Percentiles rank a stretch among this genome's conserved stretches.
Evolutionary conservation across 2,329 filamentous ascomycete genomes (phyloP).

Genomic region (Fusarium sp.): DNA sequence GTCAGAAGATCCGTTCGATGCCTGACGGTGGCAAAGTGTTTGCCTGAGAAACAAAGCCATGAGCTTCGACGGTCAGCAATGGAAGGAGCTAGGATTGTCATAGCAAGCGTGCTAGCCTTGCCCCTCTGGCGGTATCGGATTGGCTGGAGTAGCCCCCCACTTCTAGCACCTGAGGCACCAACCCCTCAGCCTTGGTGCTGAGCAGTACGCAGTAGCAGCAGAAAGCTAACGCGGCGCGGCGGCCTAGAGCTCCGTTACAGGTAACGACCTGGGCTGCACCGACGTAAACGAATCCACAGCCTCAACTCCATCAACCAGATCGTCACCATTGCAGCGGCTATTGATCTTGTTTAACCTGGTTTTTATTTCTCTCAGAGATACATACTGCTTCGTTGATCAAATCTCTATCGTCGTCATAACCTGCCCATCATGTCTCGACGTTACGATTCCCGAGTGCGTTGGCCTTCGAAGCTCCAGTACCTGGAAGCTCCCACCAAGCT

Average conservation of each 20-base stretch:
- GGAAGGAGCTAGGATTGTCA: constrained; percentile 11
- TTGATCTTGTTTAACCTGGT: constrained; percentile 22
- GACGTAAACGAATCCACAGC: constrained; percentile 43
- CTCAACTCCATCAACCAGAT: constrained; percentile 40
- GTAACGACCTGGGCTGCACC: constrained; percentile 30
- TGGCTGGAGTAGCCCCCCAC: neutral
- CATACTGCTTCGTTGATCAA: neutral
- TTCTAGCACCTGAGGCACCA: constrained; percentile 43
- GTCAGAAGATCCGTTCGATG: constrained; percentile 10
- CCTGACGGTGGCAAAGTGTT: constrained; percentile 25
- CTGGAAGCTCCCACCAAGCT: constrained; percentile 42
- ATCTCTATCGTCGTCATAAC: constrained; percentile 9
- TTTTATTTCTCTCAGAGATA: constrained; percentile 7
- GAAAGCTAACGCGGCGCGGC: constrained; percentile 54
- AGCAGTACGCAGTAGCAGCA: constrained; percentile 36
- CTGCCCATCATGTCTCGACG: constrained; percentile 84
- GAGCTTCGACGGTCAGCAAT: neutral
- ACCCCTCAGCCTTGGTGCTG: constrained; percentile 22
- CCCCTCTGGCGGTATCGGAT: neutral
- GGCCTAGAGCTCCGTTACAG: constrained; percentile 59
- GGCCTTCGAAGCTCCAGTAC: constrained; percentile 39
- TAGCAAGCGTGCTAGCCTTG: constrained; percentile 20
- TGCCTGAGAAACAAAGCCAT: constrained; percentile 32
- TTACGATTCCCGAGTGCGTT: constrained; percentile 93
- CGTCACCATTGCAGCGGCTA: constrained; percentile 36